Evolutionary conservation across 768 basidiomycete genomes (phyloP), one percentile per base, ranked within the genome.

Genomic region (Suillus fuscotomentosus): DNA sequence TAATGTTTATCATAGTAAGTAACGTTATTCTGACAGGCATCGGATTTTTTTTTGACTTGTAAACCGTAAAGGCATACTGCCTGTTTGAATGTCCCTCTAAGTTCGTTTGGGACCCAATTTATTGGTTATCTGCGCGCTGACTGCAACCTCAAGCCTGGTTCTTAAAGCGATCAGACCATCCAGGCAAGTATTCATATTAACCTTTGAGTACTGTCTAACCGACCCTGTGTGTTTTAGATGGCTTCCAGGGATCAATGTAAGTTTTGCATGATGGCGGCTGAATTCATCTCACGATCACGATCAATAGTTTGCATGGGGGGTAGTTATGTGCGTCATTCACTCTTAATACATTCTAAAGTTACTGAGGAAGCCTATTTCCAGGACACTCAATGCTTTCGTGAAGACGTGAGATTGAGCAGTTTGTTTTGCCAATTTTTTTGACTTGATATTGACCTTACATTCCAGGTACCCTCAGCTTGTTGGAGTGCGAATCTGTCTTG

Each of bases 151-250:
- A 20, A 64, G 54, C 60, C 68, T 75, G 15, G 83, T 88, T 7
- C 76, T 90, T 38, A 89, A 89, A 71, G 81, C 80, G 43, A 81
- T 89, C 69, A 81, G 85, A 36, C 90, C 90, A 10, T 90, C 89
- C 5, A 82, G 82, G 86, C 11, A 27, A 42, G 41, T 41, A 7
- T 31, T 22, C 17, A 11, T 42, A 27, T 11, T 41, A 2, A 13
- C 10, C 3, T 4, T 42, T 82, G 68, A 66, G 77, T 61, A 20
- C 54, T 27, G 11, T n/a, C 1, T 9, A 51, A 9, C 53, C 11
- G 15, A 4, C 9, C 6, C 38, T 60, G 14, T 36, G 48, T 48
- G 22, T 61, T 34, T 20, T 56, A 82, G 83, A 72, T 91, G 88
- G 88, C 78, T 91, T 31, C 87, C 89, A 0, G 83, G 82, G 15